Base-by-base conservation (phyloP, 352 stramenopile species). In the Paralagenidium karlingii region DNA sequence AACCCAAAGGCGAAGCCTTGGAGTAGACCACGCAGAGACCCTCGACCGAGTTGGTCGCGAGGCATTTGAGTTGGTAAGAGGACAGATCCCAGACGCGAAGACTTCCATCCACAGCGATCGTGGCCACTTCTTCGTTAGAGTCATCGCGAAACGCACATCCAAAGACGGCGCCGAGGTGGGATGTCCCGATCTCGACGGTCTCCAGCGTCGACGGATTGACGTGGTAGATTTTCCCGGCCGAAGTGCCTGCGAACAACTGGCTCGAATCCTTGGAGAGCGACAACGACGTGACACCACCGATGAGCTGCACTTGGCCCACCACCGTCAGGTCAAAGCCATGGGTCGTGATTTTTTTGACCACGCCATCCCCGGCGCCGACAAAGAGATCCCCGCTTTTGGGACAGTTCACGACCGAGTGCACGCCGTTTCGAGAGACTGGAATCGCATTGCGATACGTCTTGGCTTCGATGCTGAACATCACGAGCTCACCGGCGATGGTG, bases 291-390 rank as follows among this genome's bases (percentile, higher is more conserved):
- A 95, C 68, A 1, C 69, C 78, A 9, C 80, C 74, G 3, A 93
- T 63, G 31, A 86, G 68, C 40, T 85, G 75, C 38, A 93, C 76
- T 39, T 93, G 76, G 12, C 60, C 58, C 16, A 88, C 62, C 20
- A 94, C 49, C 27, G 76, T 86, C 79, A 79, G 94, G 28, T 89
- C 76, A 2, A 70, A 65, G 32, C 87, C 68, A 6, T 65, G 58
- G 0, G 79, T 82, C 3, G 80, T 51, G 0, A 94, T 58, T 32
- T 89, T 88, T 55, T 88, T 89, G 22, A 95, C 49, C 26, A 87
- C 65, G 28, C 82, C 82, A 41, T 96, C 79, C 1, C 82, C 82
- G 24, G 76, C 80, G 9, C 82, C 82, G 8, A 88, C 74, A 45
- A 85, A 94, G 24, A 94, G 52, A 24, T 63, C 73, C 1, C 63